phyloP scores from a whole-genome alignment of 352 stramenopile genomes.

The Globisporangium iwayamae region DNA sequence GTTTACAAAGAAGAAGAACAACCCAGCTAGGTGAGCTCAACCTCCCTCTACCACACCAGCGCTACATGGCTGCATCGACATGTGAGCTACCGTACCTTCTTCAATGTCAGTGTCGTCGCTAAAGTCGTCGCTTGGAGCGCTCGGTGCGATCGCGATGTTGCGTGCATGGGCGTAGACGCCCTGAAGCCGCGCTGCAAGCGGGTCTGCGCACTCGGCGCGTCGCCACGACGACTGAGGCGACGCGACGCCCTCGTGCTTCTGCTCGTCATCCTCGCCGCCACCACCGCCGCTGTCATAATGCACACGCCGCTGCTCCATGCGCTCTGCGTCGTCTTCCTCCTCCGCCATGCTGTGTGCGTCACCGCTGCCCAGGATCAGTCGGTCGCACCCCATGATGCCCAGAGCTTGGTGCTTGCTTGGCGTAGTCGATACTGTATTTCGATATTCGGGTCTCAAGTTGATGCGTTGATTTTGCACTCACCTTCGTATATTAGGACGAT shows the following conservation, averaged over 20 bases:
- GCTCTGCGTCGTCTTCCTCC: constrained; percentile 2
- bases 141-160: not conserved
- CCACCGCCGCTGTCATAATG: not conserved
- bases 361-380: constrained; percentile 28
- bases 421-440: too few relatives aligned
- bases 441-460: too few relatives aligned
- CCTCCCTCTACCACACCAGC: not conserved
- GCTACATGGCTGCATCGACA: not conserved
- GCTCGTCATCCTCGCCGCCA: not conserved
- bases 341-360: constrained; percentile 6
- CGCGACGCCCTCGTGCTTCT: constrained; percentile 20
- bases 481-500: not conserved
- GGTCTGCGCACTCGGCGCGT: constrained; percentile 2
- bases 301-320: constrained; percentile 4
- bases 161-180: not conserved
- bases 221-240: not conserved
- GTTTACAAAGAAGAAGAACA: constrained; percentile 7
- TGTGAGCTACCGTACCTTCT: constrained; percentile 38
- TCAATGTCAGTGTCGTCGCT: constrained; percentile 76
- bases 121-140: constrained; percentile 1
- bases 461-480: too few relatives aligned
- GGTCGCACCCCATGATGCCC: constrained; percentile 56
- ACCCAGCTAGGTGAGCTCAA: constrained; percentile 8
- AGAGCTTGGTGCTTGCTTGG: not conserved
- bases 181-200: not conserved